Conservation (phyloP, 1,284 basidiomycete genomes). For the Cutaneotrichosporon cyanovorans region DNA sequence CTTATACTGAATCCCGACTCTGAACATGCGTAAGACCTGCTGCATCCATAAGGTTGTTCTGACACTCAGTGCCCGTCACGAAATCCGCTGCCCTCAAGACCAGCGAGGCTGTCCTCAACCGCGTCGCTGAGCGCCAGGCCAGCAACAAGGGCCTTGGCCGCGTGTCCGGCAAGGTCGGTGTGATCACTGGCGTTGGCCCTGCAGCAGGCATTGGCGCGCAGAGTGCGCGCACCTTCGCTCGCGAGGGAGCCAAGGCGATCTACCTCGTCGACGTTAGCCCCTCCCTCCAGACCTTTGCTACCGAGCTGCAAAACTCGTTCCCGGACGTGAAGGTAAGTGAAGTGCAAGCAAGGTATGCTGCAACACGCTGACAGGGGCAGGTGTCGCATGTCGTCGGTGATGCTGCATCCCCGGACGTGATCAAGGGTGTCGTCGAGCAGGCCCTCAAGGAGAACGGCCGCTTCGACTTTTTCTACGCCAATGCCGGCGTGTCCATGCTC, state of each 20-base stretch:
- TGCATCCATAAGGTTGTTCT: no score
- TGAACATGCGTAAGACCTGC: no score
- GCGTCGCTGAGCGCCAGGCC: not conserved
- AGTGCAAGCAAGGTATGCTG: no score
- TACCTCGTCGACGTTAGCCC: conserved; percentile 71
- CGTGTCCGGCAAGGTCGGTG: conserved; percentile 73
- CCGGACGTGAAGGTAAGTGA: conserved; percentile 64
- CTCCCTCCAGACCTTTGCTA: conserved; percentile 64
- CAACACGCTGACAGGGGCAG: conserved; percentile 1
- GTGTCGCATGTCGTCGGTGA: conserved; percentile 59
- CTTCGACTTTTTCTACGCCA: conserved; percentile 90
- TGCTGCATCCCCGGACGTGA: conserved; percentile 69
- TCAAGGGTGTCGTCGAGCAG: conserved; percentile 61
- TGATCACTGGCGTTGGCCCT: conserved; percentile 80
- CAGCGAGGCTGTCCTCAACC: no score
- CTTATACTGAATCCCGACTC: no score
- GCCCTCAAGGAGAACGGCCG: conserved; percentile 72
- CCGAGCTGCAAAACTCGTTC: conserved; percentile 60
- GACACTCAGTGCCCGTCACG: no score
- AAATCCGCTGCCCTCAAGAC: no score
- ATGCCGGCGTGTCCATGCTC: conserved; percentile 52
- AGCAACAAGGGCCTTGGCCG: conserved; percentile 47
- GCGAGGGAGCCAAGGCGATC: conserved; percentile 67
- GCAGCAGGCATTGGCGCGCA: conserved; percentile 64
- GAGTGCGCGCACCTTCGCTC: conserved; percentile 2